Conservation (phyloP, 768 basidiomycete genomes). For the Postia placenta region DNA sequence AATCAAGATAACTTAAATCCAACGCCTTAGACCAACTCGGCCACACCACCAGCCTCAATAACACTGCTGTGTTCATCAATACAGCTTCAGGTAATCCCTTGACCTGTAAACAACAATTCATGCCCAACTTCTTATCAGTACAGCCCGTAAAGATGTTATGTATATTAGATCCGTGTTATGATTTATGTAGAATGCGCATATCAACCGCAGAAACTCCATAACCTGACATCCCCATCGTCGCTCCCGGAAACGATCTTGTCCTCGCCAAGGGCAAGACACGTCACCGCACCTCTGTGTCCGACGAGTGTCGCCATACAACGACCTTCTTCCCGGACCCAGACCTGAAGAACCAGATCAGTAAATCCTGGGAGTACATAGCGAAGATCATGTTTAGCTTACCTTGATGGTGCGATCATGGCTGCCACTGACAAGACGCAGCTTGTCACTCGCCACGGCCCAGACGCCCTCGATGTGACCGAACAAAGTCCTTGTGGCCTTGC, state of each 20-base stretch:
- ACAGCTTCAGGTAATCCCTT: too few relatives aligned
- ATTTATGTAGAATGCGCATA: too few relatives aligned
- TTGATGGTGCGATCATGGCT: conserved; percentile 98
- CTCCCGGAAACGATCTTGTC: conserved; percentile 97
- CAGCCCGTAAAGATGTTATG: too few relatives aligned
- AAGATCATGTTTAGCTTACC: too few relatives aligned
- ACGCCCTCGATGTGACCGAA: conserved; percentile 99
- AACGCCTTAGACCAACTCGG: conserved; percentile 91
- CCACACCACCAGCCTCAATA: conserved; percentile 48
- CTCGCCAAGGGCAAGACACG: conserved; percentile 82
- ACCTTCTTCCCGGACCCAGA: conserved; percentile 91
- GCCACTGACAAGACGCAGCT: conserved; percentile 84
- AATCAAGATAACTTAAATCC: conserved; percentile 75
- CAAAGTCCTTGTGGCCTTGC: conserved; percentile 69
- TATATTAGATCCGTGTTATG: too few relatives aligned
- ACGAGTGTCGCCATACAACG: conserved; percentile 85
- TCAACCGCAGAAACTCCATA: conserved; percentile 52
- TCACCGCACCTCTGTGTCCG: conserved; percentile 92
- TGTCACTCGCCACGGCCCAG: conserved; percentile 92
- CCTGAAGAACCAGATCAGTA: conserved; percentile 34
- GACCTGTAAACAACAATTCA: too few relatives aligned
- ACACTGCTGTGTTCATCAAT: not conserved
- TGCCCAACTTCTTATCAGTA: too few relatives aligned
- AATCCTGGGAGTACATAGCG: conserved; percentile 5
- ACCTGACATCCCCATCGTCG: conserved; percentile 81